Conservation (phyloP, 805 yeast species). For the Monosporozyma servazzii region DNA sequence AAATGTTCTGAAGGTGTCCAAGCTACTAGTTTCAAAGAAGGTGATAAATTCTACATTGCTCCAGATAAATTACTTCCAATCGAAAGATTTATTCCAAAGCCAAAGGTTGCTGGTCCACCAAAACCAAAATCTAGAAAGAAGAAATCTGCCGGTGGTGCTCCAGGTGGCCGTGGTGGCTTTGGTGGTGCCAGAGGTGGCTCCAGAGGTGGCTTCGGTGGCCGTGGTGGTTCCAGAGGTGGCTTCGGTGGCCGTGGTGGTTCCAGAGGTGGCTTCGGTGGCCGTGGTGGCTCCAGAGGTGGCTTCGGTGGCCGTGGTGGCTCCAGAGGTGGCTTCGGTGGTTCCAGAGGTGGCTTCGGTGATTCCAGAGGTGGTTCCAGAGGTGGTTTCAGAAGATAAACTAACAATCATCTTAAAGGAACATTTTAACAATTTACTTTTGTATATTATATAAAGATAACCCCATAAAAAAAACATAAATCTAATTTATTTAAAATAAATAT, state of each 20-base stretch:
- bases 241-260: slow-evolving; percentile 33
- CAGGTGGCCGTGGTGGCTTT: slow-evolving; percentile 36
- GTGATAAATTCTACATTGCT: slow-evolving; percentile 92
- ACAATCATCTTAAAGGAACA: neutral
- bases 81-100: slow-evolving; percentile 95
- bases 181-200: slow-evolving; percentile 38
- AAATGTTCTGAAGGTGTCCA: slow-evolving; percentile 95
- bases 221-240: slow-evolving; percentile 36
- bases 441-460: slow-evolving; percentile 1
- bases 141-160: slow-evolving; percentile 42
- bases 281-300: slow-evolving; percentile 34
- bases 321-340: slow-evolving; percentile 38
- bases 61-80: slow-evolving; percentile 91
- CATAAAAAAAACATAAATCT: neutral
- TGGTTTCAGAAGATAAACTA: slow-evolving; percentile 22
- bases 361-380: slow-evolving; percentile 30
- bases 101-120: slow-evolving; percentile 78
- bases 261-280: slow-evolving; percentile 32
- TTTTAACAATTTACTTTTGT: slow-evolving; percentile 1
- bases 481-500: neutral
- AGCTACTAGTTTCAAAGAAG: slow-evolving; percentile 85
- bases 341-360: slow-evolving; percentile 33
- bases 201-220: slow-evolving; percentile 37
- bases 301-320: slow-evolving; percentile 26
- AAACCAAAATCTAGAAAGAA: slow-evolving; percentile 62